Percentiles rank a stretch among this genome's conserved stretches.
These are phyloP conservation scores for Aureobasidium mangrovei DNA, from an alignment of 2,329 filamentous ascomycete genomes.

Conservation along the genomic window DNA sequence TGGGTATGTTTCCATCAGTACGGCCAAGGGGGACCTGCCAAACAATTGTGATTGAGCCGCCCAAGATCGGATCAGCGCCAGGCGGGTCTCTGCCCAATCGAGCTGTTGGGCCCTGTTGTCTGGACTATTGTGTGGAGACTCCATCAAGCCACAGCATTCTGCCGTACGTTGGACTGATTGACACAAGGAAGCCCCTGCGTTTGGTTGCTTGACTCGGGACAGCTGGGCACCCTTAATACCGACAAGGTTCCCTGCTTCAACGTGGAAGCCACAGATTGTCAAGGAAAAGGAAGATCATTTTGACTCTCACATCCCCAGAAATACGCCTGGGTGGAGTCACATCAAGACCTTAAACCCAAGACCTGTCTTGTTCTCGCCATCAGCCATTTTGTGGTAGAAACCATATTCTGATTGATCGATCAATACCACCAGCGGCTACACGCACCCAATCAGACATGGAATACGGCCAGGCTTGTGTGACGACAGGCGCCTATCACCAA, in stretches of 20 bases:
- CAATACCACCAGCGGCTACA: not conserved
- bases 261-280: constrained; percentile 4
- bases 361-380: not conserved
- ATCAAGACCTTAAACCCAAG: not conserved
- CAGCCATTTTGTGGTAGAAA: not conserved
- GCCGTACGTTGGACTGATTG: not conserved
- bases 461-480: constrained; percentile 1
- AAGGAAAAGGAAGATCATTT: not conserved
- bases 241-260: not conserved
- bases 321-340: not conserved
- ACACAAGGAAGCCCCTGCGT: constrained; percentile 12
- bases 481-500: not conserved
- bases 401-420: not conserved
- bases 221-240: not conserved
- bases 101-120: not conserved
- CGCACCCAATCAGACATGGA: not conserved
- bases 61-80: not conserved
- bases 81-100: not conserved
- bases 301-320: not conserved
- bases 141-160: constrained; percentile 4
- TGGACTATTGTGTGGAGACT: not conserved
- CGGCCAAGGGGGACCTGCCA: not conserved
- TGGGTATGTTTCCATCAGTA: not conserved
- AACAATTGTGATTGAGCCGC: not conserved
- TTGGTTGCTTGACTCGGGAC: constrained; percentile 1